A percentile compares a stretch with the other conserved stretches of the same genome.
Conservation (phyloP, 352 stramenopile genomes). For the Blastocystis sp. region DNA sequence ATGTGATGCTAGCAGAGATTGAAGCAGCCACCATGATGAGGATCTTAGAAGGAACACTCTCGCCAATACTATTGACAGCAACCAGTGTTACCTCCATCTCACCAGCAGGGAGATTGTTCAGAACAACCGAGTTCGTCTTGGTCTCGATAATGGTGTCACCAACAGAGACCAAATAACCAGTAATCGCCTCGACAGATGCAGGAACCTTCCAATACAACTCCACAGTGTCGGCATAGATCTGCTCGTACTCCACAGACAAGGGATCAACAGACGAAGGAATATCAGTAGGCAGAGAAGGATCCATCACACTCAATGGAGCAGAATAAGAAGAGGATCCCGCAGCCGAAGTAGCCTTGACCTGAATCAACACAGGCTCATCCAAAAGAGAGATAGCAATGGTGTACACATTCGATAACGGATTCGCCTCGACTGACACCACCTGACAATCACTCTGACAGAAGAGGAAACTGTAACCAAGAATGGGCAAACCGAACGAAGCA, state of each 20-base stretch:
- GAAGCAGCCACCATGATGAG: neutral
- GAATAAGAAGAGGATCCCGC: slow-evolving; percentile 3
- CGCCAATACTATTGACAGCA: neutral
- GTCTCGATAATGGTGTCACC: neutral
- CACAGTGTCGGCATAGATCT: neutral
- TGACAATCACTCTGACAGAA: neutral
- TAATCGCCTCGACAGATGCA: neutral
- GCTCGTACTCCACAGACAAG: neutral
- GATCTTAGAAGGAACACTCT: neutral
- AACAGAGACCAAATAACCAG: neutral
- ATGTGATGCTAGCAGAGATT: neutral
- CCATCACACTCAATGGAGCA: neutral
- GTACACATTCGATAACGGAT: neutral
- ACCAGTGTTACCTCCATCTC: neutral
- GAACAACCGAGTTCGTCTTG: neutral
- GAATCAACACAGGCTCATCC: neutral
- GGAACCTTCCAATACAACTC: neutral
- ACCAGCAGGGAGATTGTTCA: neutral
- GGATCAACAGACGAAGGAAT: neutral
- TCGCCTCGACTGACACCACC: neutral
- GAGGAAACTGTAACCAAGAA: slow-evolving; percentile 12
- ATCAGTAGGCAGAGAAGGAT: neutral
- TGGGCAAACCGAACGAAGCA: neutral
- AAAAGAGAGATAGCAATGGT: neutral
- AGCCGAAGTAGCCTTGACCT: neutral